phyloP scores from a whole-genome alignment of 495 filamentous ascomycete genomes.

The Penicillium egyptiacum region DNA sequence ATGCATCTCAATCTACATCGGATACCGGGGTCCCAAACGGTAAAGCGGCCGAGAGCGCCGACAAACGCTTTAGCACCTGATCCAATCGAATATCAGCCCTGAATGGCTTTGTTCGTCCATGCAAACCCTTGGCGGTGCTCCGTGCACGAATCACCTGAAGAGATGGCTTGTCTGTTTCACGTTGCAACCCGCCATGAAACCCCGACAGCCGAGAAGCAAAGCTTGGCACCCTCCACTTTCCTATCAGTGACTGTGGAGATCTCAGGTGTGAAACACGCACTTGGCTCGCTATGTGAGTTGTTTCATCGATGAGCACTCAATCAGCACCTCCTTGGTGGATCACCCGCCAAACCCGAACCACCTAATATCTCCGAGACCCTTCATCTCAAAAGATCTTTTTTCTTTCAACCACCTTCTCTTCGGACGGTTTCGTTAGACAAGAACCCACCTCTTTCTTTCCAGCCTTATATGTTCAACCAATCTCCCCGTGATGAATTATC shows the following conservation, averaged over 20 bases:
- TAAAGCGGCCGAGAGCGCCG: constrained; percentile 8
- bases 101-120: constrained; percentile 14
- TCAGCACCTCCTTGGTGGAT: constrained; percentile 1
- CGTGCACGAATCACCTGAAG: constrained; percentile 10
- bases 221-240: constrained; percentile 2
- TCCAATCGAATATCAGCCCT: background rate
- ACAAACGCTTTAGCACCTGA: constrained; percentile 24
- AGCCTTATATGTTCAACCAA: background rate
- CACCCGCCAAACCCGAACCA: background rate
- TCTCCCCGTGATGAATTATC: background rate
- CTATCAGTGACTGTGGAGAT: background rate
- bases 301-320: background rate
- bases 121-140: constrained; percentile 10
- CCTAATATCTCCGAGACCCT: background rate
- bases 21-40: background rate
- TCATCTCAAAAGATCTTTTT: background rate
- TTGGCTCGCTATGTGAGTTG: background rate
- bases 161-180: constrained; percentile 3
- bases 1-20: constrained; percentile 9
- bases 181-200: constrained; percentile 2
- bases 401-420: background rate
- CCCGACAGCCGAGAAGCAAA: background rate
- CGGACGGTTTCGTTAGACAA: background rate
- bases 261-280: background rate
- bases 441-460: background rate